Evolutionary conservation across 2,329 filamentous ascomycete genomes (phyloP).

Genomic region (Fusarium pseudocircinatum): DNA sequence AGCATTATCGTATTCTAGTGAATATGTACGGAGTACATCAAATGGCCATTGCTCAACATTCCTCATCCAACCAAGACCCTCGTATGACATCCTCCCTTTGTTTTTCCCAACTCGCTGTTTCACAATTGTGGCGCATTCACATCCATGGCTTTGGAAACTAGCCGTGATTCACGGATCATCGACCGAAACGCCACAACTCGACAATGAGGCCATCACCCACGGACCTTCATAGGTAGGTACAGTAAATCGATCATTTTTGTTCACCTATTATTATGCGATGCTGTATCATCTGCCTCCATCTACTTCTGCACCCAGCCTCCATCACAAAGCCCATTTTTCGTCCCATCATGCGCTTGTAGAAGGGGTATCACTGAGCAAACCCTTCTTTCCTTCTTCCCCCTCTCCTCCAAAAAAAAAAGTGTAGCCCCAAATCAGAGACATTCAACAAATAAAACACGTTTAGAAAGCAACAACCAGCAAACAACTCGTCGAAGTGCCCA

Average conservation of each 20-base stretch:
- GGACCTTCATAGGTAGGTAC: background rate
- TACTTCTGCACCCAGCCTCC: slow-evolving; percentile 4
- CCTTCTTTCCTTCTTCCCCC: background rate
- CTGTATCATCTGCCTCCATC: slow-evolving; percentile 7
- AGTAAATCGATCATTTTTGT: slow-evolving; percentile 6
- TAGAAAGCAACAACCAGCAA: slow-evolving; percentile 18
- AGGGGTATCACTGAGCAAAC: slow-evolving; percentile 13
- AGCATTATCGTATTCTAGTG: background rate
- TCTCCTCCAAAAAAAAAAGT: background rate
- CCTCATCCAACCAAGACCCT: slow-evolving; percentile 15
- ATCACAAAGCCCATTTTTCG: slow-evolving; percentile 5
- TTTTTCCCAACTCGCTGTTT: slow-evolving; percentile 7
- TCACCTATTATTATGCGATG: slow-evolving; percentile 22
- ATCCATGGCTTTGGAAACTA: slow-evolving; percentile 9
- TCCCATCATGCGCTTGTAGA: slow-evolving; percentile 14
- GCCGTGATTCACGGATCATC: slow-evolving; percentile 1
- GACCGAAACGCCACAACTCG: slow-evolving; percentile 3
- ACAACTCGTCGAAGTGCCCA: slow-evolving; percentile 28
- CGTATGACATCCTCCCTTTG: slow-evolving; percentile 15
- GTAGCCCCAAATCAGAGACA: slow-evolving; percentile 33
- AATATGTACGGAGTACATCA: too few species aligned
- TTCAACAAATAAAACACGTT: slow-evolving; percentile 23
- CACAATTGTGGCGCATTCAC: slow-evolving; percentile 17
- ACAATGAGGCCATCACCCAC: background rate
- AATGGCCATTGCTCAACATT: background rate